Evolutionary conservation across 202 grass and related monocot genomes (phyloP), one percentile per base, ranked within the genome.

Genomic region (Setaria viridis): DNA sequence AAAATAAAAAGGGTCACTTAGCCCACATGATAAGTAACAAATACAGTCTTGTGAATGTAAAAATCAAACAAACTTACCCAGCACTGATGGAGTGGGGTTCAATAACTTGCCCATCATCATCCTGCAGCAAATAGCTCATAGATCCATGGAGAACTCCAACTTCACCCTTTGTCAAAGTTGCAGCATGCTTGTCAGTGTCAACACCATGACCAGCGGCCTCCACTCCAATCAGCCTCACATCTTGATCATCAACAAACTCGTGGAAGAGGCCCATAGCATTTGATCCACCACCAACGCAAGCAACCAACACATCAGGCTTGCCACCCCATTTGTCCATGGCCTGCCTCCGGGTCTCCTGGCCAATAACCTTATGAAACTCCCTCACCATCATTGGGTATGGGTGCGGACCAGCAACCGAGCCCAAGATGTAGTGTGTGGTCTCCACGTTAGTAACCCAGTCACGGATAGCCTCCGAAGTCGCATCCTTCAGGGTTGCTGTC

Each of bases 321-420:
- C 97, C 90, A 82, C 90, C 97, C 93, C 92, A 99, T 56, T 99
- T 99, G 12, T 99, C 90, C 87, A 92, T 77, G 42, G 97, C 93
- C 53, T 99, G 97, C 76, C 71, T 97, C 67, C 94, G 86, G 21
- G 97, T 99, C 74, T 99, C 97, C 77, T 97, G 59, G 58, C 97
- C 97, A 67, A 99, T 99, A 37, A 99, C 62, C 62, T 91, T 93
- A 68, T 99, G 97, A 86, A 99, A 96, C 78, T 96, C 97, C 69
- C 97, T 95, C 45, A 99, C 97, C 92, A 99, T 94, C 94, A 99
- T 99, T 3, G 97, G 97, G 85, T 99, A 99, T 15, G 97, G 94
- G 62, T 99, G 97, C 2, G 94, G 97, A 51, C 97, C 97, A 51
- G 97, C 97, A 51, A 99, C 92, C 6, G 94, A 99, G 1, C 97